Evolutionary conservation across 441 rosid genomes (phyloP).

Genomic region (Mallotus repandus): DNA sequence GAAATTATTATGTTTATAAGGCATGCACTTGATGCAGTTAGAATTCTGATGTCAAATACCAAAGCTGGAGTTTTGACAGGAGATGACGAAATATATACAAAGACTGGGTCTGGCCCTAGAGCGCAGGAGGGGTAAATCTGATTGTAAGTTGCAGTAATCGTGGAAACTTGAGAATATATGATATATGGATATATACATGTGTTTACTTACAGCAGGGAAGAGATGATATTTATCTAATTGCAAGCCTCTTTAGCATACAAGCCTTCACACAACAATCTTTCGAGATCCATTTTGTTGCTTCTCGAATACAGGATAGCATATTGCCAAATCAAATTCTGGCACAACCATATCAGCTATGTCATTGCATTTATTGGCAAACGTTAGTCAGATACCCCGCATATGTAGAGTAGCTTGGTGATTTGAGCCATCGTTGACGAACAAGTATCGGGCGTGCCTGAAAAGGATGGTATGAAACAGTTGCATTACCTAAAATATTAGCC

Average conservation of each 20-base stretch:
- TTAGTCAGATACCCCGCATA: conserved; percentile 6
- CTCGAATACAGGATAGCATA: neutral
- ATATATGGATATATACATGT: conserved; percentile 10
- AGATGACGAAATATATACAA: neutral
- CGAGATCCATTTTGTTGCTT: conserved; percentile 4
- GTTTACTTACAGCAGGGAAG: conserved; percentile 19
- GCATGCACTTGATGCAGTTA: neutral
- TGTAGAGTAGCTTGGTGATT: conserved; percentile 10
- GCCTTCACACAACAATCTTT: conserved; percentile 12
- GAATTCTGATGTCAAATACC: neutral
- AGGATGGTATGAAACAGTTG: neutral
- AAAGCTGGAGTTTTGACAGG: conserved; percentile 1
- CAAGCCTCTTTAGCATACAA: conserved; percentile 7
- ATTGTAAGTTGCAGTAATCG: conserved; percentile 2
- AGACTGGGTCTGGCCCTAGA: neutral
- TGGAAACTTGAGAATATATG: conserved; percentile 6
- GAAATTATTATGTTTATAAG: neutral
- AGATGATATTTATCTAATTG: neutral
- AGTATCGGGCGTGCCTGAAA: neutral
- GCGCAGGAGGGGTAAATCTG: neutral
- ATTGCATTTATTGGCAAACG: neutral
- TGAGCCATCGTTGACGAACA: neutral
- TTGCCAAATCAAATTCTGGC: conserved; percentile 1
- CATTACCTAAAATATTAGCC: conserved; percentile 12
- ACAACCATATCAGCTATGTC: conserved; percentile 5